Conservation (phyloP, 2,329 filamentous ascomycete genomes). For the Cercospora canescens region DNA sequence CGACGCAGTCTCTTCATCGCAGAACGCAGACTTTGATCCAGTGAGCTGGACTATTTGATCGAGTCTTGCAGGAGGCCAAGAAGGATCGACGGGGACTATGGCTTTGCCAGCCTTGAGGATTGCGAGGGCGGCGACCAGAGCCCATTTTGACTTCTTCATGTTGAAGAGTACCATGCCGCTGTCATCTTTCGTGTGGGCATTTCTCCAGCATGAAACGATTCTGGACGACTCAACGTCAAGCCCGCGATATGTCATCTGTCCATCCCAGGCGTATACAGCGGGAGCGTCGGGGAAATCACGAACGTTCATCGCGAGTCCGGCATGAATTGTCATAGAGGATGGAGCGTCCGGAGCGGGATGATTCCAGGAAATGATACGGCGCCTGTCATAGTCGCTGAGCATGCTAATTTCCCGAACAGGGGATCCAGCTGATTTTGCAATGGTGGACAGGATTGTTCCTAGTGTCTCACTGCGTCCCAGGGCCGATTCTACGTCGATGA, state of each 20-base stretch:
- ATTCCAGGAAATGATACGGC: neutral
- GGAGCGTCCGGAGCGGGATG: neutral
- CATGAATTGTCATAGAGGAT: neutral
- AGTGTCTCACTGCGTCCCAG: neutral
- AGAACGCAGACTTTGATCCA: neutral
- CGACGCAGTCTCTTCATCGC: neutral
- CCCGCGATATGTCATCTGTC: neutral
- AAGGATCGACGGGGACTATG: neutral
- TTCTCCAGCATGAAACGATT: neutral
- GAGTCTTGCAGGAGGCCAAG: neutral
- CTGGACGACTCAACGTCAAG: neutral
- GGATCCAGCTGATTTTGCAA: neutral
- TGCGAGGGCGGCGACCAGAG: neutral
- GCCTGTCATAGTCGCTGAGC: neutral
- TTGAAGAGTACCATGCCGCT: neutral
- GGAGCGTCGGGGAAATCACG: neutral
- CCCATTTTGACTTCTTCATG: neutral
- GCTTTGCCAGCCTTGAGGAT: neutral
- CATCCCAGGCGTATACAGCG: neutral
- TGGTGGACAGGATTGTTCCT: neutral
- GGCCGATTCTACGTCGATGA: neutral
- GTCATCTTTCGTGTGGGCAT: neutral
- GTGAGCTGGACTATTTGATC: neutral
- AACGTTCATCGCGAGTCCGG: neutral
- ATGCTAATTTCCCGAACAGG: neutral